phyloP scores from a whole-genome alignment of 371 early-diverging fungal species.

The Capillidium heterosporum region DNA sequence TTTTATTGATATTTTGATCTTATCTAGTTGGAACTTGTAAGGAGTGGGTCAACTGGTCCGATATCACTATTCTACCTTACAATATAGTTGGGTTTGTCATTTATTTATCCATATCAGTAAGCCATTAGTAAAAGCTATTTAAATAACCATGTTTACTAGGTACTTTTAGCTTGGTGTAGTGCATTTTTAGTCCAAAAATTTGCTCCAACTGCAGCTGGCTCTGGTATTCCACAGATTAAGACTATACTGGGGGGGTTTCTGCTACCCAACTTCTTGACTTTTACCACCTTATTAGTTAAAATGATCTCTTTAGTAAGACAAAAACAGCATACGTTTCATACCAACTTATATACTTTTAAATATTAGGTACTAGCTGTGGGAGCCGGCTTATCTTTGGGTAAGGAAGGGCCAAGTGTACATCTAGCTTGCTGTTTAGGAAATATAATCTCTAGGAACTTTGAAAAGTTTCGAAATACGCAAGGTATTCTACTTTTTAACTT shows the following conservation, averaged over 20 bases:
- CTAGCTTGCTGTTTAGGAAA: constrained; percentile 84
- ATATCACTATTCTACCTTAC: constrained; percentile 11
- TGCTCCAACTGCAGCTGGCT: constrained; percentile 81
- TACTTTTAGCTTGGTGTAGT: constrained; percentile 30
- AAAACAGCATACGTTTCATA: constrained; percentile 14
- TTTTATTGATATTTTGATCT: neutral
- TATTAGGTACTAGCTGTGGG: constrained; percentile 59
- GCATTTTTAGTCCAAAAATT: constrained; percentile 41
- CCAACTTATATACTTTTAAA: constrained; percentile 24
- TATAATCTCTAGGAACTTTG: constrained; percentile 64
- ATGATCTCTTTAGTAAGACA: constrained; percentile 47
- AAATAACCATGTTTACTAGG: constrained; percentile 14
- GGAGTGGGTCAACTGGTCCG: neutral
- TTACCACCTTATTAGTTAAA: constrained; percentile 71
- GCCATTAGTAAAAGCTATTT: neutral
- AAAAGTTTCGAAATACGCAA: constrained; percentile 65
- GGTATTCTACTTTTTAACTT: constrained; percentile 18
- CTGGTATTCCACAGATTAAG: constrained; percentile 90
- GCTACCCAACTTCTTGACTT: constrained; percentile 71
- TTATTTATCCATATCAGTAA: neutral
- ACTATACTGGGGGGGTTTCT: constrained; percentile 84
- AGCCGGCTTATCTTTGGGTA: constrained; percentile 77
- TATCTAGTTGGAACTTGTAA: constrained; percentile 1
- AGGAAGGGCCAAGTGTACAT: constrained; percentile 92
- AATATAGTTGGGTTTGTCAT: neutral